phyloP scores from a whole-genome alignment of 2,329 filamentous ascomycete genomes.

The Ceratocystis destructans region DNA sequence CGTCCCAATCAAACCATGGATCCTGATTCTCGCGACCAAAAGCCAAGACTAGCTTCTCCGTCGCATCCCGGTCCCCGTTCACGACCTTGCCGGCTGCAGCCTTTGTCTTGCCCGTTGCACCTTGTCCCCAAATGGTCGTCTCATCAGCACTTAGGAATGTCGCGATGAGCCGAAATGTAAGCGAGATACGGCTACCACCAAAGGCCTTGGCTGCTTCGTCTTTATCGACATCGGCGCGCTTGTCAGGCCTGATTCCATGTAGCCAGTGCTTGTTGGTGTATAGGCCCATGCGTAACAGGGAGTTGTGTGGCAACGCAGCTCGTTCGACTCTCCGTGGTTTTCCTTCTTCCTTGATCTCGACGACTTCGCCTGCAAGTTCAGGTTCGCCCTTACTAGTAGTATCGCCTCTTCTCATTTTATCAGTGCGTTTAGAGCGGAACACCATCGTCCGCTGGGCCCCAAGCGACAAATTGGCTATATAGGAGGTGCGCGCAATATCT shows the following conservation, averaged over 20 bases:
- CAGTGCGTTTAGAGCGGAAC: constrained; percentile 62
- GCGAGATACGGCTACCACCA: constrained; percentile 65
- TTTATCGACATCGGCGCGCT: constrained; percentile 55
- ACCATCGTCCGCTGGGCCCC: constrained; percentile 85
- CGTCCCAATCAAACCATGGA: constrained; percentile 58
- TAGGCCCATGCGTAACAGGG: constrained; percentile 69
- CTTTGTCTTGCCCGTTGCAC: constrained; percentile 55
- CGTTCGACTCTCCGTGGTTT: constrained; percentile 45
- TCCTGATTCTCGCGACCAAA: constrained; percentile 78
- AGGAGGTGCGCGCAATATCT: constrained; percentile 68
- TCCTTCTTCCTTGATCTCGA: constrained; percentile 19
- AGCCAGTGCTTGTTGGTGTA: constrained; percentile 76
- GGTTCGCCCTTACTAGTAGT: constrained; percentile 4
- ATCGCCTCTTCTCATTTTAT: constrained; percentile 23
- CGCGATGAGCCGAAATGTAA: constrained; percentile 81
- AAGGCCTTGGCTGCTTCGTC: constrained; percentile 55
- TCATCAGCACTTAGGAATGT: constrained; percentile 62
- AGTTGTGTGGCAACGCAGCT: constrained; percentile 71
- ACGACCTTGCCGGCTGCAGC: constrained; percentile 48
- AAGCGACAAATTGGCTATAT: constrained; percentile 86
- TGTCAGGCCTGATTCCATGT: constrained; percentile 84
- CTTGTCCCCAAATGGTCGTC: constrained; percentile 77
- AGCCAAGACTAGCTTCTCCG: constrained; percentile 55
- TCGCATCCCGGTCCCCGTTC: constrained; percentile 54
- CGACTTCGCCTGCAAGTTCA: constrained; percentile 25